phyloP scores from a whole-genome alignment of 164 flowering plant species.

The Sedum album region DNA sequence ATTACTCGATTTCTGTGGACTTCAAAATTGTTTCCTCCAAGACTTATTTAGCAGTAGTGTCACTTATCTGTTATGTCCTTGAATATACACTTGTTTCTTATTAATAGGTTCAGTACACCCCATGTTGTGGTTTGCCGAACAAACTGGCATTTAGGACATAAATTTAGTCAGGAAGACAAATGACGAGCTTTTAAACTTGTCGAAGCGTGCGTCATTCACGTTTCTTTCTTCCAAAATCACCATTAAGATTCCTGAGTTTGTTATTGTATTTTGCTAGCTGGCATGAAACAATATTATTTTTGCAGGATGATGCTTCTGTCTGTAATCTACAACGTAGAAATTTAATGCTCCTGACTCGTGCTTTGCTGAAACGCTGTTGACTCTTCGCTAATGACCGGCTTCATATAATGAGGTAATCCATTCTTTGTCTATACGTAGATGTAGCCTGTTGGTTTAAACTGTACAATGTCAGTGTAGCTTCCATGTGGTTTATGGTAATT shows the following conservation, averaged over 20 bases:
- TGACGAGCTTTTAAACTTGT: no score
- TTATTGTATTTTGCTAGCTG: not conserved
- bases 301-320: not conserved
- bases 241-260: no score
- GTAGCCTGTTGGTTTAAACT: not conserved
- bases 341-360: not conserved
- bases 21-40: no score
- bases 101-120: no score
- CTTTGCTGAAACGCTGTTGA: not conserved
- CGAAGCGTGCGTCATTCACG: not conserved
- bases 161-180: not conserved
- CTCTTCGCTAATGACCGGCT: not conserved
- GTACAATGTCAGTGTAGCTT: not conserved
- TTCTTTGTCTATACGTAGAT: not conserved
- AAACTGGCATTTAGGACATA: no score
- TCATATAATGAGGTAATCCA: not conserved
- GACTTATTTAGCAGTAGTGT: no score
- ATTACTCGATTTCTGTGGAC: no score
- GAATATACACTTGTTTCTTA: no score
- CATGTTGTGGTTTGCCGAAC: no score
- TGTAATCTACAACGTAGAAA: not conserved
- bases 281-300: not conserved
- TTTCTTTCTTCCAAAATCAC: no score
- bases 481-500: not conserved
- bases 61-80: no score